A percentile compares a stretch with the other conserved stretches of the same genome.
Conservation (phyloP, 495 filamentous ascomycete genomes). For the Immersiella caudata region DNA sequence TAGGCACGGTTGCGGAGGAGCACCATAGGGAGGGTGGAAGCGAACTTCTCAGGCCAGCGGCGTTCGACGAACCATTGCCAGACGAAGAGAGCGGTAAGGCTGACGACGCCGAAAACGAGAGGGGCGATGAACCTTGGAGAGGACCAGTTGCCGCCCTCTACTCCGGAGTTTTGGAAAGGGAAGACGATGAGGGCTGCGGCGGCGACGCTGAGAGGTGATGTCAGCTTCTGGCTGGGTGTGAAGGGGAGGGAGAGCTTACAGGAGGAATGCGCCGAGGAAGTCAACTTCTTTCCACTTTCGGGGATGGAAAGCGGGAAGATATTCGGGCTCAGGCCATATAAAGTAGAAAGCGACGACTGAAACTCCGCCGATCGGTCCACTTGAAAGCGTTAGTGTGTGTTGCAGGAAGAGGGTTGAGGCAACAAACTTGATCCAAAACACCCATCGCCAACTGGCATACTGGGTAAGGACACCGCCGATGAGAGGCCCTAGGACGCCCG, state of each 20-base stretch:
- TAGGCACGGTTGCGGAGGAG: constrained; percentile 37
- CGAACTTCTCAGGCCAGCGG: constrained; percentile 24
- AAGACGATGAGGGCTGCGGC: constrained; percentile 61
- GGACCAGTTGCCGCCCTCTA: constrained; percentile 43
- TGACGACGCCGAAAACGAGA: constrained; percentile 44
- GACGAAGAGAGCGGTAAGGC: constrained; percentile 45
- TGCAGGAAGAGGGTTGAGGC: background rate
- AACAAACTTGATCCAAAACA: constrained; percentile 66
- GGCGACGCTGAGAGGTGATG: constrained; percentile 40
- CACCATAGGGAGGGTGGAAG: constrained; percentile 33
- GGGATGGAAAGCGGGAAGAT: constrained; percentile 35
- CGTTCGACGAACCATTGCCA: constrained; percentile 45
- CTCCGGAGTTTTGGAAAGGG: constrained; percentile 59
- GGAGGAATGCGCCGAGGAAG: constrained; percentile 55
- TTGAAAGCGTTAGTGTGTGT: constrained; percentile 26
- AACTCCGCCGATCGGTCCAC: constrained; percentile 52
- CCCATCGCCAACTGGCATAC: constrained; percentile 66
- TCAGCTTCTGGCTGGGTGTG: constrained; percentile 1
- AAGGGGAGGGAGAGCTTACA: constrained; percentile 31
- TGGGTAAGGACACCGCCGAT: constrained; percentile 66
- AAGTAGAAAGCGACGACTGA: constrained; percentile 53
- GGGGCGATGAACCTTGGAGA: constrained; percentile 49
- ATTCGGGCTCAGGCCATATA: constrained; percentile 45
- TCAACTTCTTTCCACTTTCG: constrained; percentile 55
- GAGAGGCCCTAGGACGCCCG: constrained; percentile 58